Base-by-base conservation (phyloP, 495 filamentous ascomycete species). In the Hyphodiscus hymeniophilus region DNA sequence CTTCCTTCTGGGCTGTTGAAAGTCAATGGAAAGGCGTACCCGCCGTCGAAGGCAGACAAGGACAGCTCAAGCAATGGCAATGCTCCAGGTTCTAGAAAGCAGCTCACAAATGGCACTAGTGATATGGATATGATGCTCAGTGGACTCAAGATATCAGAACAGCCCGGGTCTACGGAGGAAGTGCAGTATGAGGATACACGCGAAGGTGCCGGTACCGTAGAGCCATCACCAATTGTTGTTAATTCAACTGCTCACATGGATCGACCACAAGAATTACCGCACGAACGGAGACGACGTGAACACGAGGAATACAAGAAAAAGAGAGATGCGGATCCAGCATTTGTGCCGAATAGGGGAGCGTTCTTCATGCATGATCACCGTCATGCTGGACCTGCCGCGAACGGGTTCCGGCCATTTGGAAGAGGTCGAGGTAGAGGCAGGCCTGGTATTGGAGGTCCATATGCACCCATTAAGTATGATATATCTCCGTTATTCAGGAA, bases 361-460 rank as follows among this genome's bases (percentile, higher is more conserved):
- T 98, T 98, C 72, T 98, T 96, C 71, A 81, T 97, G 72, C 92
- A 98, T 64, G 92, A 98, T 62, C 89, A 94, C 55, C 77, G 90
- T 50, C 80, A 86, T 42, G 73, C 78, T 26, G 84, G 84, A 28
- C 74, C 83, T 17, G 82, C 80, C 41, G 73, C 80, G 21, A 92
- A 90, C 60, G 83, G 82, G 32, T 87, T 87, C 53, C 72, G 83
- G 41, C 82, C 81, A 35, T 88, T 81, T 61, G 76, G 78, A 11
- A 69, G 80, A 60, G 74, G 82, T 47, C 60, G 73, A 52, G 76
- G 73, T 18, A 61, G 74, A 60, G 75, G 75, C 7, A 72, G 74
- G 3, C 60, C 72, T 58, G 71, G 72, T 48, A 67, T 70, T 46
- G 65, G 57, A 43, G 77, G 76, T 26, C 73, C 73, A 38, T 81